Percentiles rank a stretch among this genome's conserved stretches.
phyloP scores from a whole-genome alignment of 805 yeast species.

The Priceomyces haplophilus region DNA sequence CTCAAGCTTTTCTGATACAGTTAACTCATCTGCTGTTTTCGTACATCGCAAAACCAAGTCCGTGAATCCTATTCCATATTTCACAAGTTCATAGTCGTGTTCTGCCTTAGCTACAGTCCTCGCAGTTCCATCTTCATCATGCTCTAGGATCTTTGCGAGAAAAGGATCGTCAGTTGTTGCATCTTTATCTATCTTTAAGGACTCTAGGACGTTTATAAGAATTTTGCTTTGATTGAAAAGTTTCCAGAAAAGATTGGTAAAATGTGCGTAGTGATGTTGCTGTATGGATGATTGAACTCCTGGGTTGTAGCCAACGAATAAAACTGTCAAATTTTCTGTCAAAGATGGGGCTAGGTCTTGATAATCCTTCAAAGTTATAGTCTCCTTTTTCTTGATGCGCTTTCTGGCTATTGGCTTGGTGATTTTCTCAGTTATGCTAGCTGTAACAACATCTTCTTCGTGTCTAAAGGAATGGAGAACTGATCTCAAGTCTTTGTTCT shows the following conservation, averaged over 20 bases:
- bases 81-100: conserved; percentile 42
- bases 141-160: conserved; percentile 12
- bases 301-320: conserved; percentile 74
- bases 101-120: conserved; percentile 17
- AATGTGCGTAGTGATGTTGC: conserved; percentile 75
- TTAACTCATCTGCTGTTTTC: conserved; percentile 52
- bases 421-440: background rate
- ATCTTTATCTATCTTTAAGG: background rate
- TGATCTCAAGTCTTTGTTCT: conserved; percentile 10
- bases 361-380: conserved; percentile 6
- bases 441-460: conserved; percentile 5
- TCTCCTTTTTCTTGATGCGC: conserved; percentile 3
- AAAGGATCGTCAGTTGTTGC: conserved; percentile 9
- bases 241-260: conserved; percentile 66
- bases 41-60: conserved; percentile 69
- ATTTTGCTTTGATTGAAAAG: conserved; percentile 52
- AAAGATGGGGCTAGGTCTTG: conserved; percentile 35
- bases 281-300: conserved; percentile 56
- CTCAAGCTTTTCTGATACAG: conserved; percentile 47
- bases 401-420: conserved; percentile 4
- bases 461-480: conserved; percentile 16
- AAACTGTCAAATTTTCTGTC: conserved; percentile 25
- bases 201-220: conserved; percentile 22
- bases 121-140: conserved; percentile 8
- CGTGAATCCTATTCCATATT: conserved; percentile 61